Percentiles rank a stretch among this genome's conserved stretches.
These are phyloP conservation scores for Dendrobium nobile DNA, from an alignment of 106 monocot genomes.

Conservation along the genomic window DNA sequence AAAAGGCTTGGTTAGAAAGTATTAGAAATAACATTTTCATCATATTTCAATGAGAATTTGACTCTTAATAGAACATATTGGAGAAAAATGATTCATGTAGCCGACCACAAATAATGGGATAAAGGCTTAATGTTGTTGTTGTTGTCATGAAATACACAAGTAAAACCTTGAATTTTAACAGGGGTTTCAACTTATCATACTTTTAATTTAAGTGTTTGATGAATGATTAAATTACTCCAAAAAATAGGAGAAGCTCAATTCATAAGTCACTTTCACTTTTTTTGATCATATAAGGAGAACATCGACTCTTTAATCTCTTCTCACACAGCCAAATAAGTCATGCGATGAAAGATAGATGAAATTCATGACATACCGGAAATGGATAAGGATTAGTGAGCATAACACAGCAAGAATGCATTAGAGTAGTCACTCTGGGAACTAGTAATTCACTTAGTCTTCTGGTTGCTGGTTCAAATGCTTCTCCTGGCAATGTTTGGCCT, in stretches of 20 bases:
- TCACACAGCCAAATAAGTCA: neutral
- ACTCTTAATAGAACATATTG: no score
- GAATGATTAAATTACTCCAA: neutral
- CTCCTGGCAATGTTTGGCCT: conserved; percentile 28
- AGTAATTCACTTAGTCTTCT: conserved; percentile 36
- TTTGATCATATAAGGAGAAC: neutral
- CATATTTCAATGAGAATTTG: no score
- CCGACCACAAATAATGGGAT: no score
- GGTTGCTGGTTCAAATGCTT: conserved; percentile 16
- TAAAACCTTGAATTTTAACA: neutral
- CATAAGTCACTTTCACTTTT: neutral
- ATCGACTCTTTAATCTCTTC: neutral
- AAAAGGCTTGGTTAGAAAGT: no score
- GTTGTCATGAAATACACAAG: no score
- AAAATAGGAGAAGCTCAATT: neutral
- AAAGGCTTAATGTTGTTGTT: no score
- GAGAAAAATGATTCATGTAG: no score
- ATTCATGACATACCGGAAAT: conserved; percentile 35
- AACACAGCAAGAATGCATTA: conserved; percentile 56
- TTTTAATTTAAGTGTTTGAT: neutral
- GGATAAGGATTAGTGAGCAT: conserved; percentile 70
- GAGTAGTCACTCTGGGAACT: conserved; percentile 45
- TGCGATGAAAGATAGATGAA: neutral
- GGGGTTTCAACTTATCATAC: neutral
- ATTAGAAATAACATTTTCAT: no score